Base-by-base conservation (phyloP, 176 grass and related monocot genomes). In the Musa acuminata region DNA sequence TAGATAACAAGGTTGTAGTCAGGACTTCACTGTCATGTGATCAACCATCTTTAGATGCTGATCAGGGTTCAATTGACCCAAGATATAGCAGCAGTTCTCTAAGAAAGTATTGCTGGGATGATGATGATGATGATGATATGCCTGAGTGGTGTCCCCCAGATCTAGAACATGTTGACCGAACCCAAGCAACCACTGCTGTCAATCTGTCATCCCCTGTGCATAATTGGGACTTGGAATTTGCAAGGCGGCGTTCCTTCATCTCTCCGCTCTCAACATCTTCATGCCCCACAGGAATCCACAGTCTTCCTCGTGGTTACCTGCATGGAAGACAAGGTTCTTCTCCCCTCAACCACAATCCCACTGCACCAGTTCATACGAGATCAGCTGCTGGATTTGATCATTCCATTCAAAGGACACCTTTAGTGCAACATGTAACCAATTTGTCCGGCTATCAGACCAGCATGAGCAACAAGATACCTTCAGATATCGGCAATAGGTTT, bases 61-160 rank as follows among this genome's bases (percentile, higher is more conserved):
- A 25, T 53, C 52, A 66, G 20, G 59, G 54, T 58, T 69, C 65
- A 59, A 29, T 58, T 59, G 29, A 5, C 21, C n/a, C 52, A 23
- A 71, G 16, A 20, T 22, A 29, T 9, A 79, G 22, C 22, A 49
- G 53, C 24, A 71, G 64, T 70, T 70, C 20, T 54, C 16, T 10
- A 59, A 70, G 25, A 79, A 79, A 59, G 66, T 54, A 19, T 16
- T 14, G 17, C 26, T 79, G 77, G 65, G 64, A 20, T 35, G 62
- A 78, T n/a, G 29, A 35, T 35, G 51, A 67, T 16, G 65, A 79
- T 48, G 77, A 79, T 58, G 77, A 70, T 53, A 79, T 79, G 77
- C 77, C 77, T 49, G 77, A 79, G 53, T 79, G 77, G 77, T 58
- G 65, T n/a, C 77, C 76, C 5, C 64, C 77, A 23, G 53, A 79